These are phyloP conservation scores for Tuber calosporum DNA, from an alignment of 495 filamentous ascomycete species.

Conservation along the genomic window DNA sequence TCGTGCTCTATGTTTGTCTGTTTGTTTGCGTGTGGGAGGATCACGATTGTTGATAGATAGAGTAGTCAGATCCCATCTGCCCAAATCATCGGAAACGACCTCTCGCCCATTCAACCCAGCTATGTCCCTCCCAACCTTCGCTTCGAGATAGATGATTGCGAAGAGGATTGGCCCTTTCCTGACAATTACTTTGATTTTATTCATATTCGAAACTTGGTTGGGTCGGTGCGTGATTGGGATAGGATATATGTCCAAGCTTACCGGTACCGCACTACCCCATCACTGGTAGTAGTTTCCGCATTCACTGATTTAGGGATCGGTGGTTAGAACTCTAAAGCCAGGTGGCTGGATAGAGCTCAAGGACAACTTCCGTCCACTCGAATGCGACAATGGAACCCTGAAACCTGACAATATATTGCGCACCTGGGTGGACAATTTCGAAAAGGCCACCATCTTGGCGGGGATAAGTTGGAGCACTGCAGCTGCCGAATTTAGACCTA, in stretches of 20 bases:
- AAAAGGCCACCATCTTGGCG: slow-evolving; percentile 2
- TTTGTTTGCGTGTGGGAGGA: background rate
- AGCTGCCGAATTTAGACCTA: slow-evolving; percentile 20
- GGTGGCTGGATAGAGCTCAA: slow-evolving; percentile 51
- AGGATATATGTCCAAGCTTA: slow-evolving; percentile 46
- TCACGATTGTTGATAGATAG: background rate
- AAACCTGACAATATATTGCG: slow-evolving; percentile 20
- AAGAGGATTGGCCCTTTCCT: slow-evolving; percentile 46
- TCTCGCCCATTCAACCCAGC: slow-evolving; percentile 37
- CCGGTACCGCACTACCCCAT: slow-evolving; percentile 33
- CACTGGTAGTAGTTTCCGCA: background rate
- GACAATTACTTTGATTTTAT: slow-evolving; percentile 44
- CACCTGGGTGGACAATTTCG: slow-evolving; percentile 27
- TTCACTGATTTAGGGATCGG: background rate
- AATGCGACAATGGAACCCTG: slow-evolving; percentile 49
- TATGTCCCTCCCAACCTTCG: slow-evolving; percentile 41
- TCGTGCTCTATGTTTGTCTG: background rate
- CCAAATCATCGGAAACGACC: slow-evolving; percentile 34
- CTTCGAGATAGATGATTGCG: slow-evolving; percentile 52
- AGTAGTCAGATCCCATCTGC: background rate
- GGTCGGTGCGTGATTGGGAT: slow-evolving; percentile 49
- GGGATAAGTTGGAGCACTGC: slow-evolving; percentile 30
- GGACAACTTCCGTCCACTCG: slow-evolving; percentile 46
- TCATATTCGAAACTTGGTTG: slow-evolving; percentile 47
- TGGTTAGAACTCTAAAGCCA: slow-evolving; percentile 45